Base-by-base conservation (phyloP, 768 basidiomycete species). In the Grammothele lineata region DNA sequence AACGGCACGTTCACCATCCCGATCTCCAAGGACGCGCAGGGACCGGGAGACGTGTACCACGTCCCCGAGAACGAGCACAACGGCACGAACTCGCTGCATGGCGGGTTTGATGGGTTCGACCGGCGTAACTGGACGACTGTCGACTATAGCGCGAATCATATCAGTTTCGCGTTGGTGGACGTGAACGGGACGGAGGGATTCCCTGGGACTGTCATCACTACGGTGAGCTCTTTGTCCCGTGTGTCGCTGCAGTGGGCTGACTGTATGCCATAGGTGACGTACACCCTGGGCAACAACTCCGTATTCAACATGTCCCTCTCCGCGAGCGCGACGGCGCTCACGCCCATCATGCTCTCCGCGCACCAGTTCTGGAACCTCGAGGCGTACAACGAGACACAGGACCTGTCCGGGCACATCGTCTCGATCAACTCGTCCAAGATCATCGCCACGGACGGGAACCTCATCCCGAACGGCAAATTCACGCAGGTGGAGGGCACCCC, bases 401-500 rank as follows among this genome's bases (percentile, higher is more conserved):
- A 19, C 27, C 22, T 47, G 12, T 38, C 32, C 9, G 32, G 7
- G 3, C 46, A 47, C 46, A 40, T 37, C n/a, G 19, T 47, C 18
- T 26, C 25, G 19, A 39, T 40, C n/a, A 30, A 22, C 22, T 17
- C 38, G 9, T 14, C 17, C 18, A 21, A 12, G 23, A 21, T 18
- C 37, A 24, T 47, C 17, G 30, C 10, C 1, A 34, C 27, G n/a
- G 38, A 39, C 38, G 37, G 24, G 25, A 30, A 37, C 19, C 22
- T 38, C 24, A 26, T 47, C 10, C 46, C 46, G 18, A 47, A 33
- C 8, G 46, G 46, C 7, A 24, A 40, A 12, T 21, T 47, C 26
- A 14, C 27, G 5, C 3, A 11, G 8, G 46, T 34, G 26, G 26
- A 38, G 19, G 56, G 48, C 37, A 72, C 68, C 0, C 62, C 67